Percentiles rank a stretch among this genome's conserved stretches.
Conservation (phyloP, 352 stramenopile genomes). For the Peronospora destructor region DNA sequence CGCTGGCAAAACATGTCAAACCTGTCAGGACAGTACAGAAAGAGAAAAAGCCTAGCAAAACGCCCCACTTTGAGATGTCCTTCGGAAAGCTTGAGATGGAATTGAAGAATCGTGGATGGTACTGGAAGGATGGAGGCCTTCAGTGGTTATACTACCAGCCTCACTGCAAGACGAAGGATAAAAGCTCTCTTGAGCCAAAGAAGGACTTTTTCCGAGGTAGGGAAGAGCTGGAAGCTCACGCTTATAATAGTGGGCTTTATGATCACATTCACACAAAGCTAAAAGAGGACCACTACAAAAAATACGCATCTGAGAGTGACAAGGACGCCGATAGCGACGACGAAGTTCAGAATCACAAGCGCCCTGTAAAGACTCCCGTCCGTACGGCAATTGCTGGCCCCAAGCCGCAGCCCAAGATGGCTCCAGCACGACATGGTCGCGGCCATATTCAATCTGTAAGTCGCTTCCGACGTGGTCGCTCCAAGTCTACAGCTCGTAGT, state of each 20-base stretch:
- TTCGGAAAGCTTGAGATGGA: slow-evolving; percentile 59
- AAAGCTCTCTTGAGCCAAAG: slow-evolving; percentile 17
- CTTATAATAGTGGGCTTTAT: slow-evolving; percentile 33
- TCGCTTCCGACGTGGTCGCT: slow-evolving; percentile 15
- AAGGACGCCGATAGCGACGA: slow-evolving; percentile 15
- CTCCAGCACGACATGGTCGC: not conserved
- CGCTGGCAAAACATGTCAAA: slow-evolving; percentile 1
- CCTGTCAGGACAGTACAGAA: not conserved
- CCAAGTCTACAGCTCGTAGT: slow-evolving; percentile 19
- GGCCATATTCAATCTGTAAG: slow-evolving; percentile 9
- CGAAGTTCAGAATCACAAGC: not conserved
- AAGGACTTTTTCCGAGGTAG: slow-evolving; percentile 52
- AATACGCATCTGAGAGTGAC: slow-evolving; percentile 9
- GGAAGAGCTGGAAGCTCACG: slow-evolving; percentile 37
- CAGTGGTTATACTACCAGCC: slow-evolving; percentile 59
- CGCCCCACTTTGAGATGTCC: slow-evolving; percentile 47
- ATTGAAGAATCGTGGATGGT: slow-evolving; percentile 52
- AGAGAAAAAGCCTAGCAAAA: slow-evolving; percentile 15
- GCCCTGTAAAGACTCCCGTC: not conserved
- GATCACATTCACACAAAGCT: slow-evolving; percentile 39
- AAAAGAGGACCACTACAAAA: slow-evolving; percentile 28
- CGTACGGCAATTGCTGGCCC: not conserved
- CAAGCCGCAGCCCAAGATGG: slow-evolving; percentile 3
- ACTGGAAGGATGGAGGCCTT: slow-evolving; percentile 37
- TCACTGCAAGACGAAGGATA: slow-evolving; percentile 30